Conservation (phyloP, 176 grass and related monocot genomes). For the Oryza australiensis region DNA sequence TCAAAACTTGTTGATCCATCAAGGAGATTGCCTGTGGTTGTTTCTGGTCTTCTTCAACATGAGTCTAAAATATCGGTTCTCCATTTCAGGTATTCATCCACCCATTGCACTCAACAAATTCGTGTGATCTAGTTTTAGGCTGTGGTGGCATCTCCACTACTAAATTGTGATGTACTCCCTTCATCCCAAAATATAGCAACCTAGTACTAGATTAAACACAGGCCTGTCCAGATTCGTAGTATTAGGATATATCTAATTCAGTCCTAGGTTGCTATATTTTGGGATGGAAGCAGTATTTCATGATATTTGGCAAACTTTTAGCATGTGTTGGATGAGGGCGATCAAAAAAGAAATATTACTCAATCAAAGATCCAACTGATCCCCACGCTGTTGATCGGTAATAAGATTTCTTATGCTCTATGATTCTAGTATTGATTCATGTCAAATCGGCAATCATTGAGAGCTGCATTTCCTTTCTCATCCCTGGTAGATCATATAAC, state of each 20-base stretch:
- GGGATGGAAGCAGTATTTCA: no score
- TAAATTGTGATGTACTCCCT: background rate
- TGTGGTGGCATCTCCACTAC: background rate
- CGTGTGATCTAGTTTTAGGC: background rate
- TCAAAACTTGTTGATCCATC: conserved; percentile 65
- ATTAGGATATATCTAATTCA: no score
- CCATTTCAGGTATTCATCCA: conserved; percentile 78
- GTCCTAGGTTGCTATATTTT: no score
- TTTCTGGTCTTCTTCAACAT: conserved; percentile 79
- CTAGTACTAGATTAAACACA: no score
- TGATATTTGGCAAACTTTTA: background rate
- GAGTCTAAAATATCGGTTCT: conserved; percentile 95
- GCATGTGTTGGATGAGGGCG: background rate
- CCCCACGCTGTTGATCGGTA: background rate
- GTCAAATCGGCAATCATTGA: background rate
- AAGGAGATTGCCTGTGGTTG: conserved; percentile 56
- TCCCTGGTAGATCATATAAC: conserved; percentile 32
- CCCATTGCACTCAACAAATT: background rate
- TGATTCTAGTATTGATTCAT: background rate
- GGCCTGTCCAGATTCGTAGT: no score
- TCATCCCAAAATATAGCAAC: no score
- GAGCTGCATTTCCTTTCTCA: background rate
- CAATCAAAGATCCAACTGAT: no score
- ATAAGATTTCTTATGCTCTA: background rate
- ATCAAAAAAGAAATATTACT: no score